phyloP scores from a whole-genome alignment of 257 asterid genomes.

The Ilex aquifolium region DNA sequence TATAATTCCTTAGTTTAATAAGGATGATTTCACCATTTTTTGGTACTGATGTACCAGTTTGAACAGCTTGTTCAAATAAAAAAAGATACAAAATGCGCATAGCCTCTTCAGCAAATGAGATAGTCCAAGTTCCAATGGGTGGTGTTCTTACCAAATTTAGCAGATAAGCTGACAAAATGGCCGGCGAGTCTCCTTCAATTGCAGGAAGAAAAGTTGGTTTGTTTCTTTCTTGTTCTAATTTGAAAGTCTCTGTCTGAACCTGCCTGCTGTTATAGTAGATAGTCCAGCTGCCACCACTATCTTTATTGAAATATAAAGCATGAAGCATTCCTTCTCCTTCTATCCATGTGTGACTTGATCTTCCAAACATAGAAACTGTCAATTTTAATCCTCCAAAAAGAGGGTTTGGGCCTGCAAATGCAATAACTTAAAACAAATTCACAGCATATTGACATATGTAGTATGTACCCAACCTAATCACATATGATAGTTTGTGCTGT shows the following conservation, averaged over 20 bases:
- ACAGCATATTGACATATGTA: too few species aligned
- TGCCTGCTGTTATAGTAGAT: constrained; percentile 27
- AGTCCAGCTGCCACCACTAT: constrained; percentile 16
- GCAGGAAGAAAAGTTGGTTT: constrained; percentile 43
- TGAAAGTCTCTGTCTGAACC: constrained; percentile 27
- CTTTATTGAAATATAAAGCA: constrained; percentile 29
- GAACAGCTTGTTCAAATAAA: too few species aligned
- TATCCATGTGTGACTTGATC: constrained; percentile 33
- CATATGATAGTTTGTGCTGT: too few species aligned
- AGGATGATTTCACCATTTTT: too few species aligned
- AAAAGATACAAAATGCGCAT: too few species aligned
- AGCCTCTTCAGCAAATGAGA: background rate
- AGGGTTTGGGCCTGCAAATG: constrained; percentile 42
- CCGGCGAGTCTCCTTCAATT: constrained; percentile 43
- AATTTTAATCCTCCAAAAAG: constrained; percentile 38
- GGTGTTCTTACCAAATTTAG: constrained; percentile 30
- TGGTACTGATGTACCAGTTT: too few species aligned
- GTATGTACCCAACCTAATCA: too few species aligned
- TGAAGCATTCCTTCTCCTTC: constrained; percentile 60
- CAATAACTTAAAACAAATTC: background rate
- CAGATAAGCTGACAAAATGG: constrained; percentile 38
- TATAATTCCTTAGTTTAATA: too few species aligned
- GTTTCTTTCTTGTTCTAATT: constrained; percentile 17
- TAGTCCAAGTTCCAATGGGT: background rate
- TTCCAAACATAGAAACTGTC: constrained; percentile 33